Percentiles rank a stretch among this genome's conserved stretches.
These are phyloP conservation scores for Hypoxylon lienhwacheense DNA, from an alignment of 495 filamentous ascomycete species.

Conservation along the genomic window DNA sequence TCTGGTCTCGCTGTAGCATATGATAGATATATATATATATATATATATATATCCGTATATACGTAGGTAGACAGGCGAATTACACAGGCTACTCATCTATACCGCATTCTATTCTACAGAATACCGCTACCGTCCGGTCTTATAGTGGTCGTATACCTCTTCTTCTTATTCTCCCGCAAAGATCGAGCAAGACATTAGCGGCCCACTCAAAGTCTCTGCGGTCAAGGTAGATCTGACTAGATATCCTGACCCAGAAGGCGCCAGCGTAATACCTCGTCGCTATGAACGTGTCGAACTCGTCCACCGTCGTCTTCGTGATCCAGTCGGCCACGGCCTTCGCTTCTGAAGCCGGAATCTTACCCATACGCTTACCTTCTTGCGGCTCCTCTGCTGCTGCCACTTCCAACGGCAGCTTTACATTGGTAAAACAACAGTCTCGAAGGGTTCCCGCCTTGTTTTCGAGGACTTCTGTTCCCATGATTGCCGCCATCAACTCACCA, in stretches of 20 bases:
- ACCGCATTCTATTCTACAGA: too few species aligned
- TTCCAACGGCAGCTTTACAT: constrained; percentile 66
- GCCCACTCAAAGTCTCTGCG: constrained; percentile 75
- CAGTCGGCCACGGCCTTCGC: constrained; percentile 51
- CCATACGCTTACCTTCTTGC: constrained; percentile 25
- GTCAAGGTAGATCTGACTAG: constrained; percentile 80
- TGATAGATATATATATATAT: too few species aligned
- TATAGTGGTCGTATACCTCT: constrained; percentile 50
- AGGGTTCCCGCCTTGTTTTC: constrained; percentile 49
- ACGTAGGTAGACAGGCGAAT: too few species aligned
- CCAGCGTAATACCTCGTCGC: constrained; percentile 63
- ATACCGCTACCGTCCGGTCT: too few species aligned
- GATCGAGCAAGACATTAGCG: constrained; percentile 58
- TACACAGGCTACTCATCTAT: too few species aligned
- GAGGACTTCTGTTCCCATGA: constrained; percentile 69
- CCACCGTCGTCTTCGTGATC: constrained; percentile 56
- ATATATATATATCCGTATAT: too few species aligned
- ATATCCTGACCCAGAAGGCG: constrained; percentile 70
- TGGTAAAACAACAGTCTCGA: constrained; percentile 55
- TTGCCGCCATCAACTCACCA: constrained; percentile 57
- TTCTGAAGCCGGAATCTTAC: constrained; percentile 26
- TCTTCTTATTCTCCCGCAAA: constrained; percentile 61
- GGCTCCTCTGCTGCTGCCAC: constrained; percentile 30
- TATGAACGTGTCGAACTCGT: constrained; percentile 72
- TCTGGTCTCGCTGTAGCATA: too few species aligned